Conservation (phyloP, 192 early-diverging fungal genomes). For the Lobosporangium transversale region DNA sequence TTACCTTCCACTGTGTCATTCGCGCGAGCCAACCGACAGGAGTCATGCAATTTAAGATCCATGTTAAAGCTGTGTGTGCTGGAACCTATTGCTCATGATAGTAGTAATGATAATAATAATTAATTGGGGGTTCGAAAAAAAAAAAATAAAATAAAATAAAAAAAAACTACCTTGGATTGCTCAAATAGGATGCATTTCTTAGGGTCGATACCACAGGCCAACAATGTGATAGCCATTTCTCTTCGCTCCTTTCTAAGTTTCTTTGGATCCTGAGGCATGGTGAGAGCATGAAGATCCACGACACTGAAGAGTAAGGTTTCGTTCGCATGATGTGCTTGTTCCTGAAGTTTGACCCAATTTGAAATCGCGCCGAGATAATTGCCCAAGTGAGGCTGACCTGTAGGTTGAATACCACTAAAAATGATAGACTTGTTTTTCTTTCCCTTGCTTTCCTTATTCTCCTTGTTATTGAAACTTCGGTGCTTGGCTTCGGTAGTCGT, state of each 20-base stretch:
- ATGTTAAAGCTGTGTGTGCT: conserved; percentile 83
- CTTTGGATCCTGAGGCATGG: conserved; percentile 73
- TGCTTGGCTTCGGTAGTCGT: not conserved
- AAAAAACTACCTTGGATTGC: conserved; percentile 74
- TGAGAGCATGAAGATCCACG: conserved; percentile 93
- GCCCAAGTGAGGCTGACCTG: conserved; percentile 91
- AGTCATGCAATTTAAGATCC: conserved; percentile 89
- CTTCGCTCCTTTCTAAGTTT: conserved; percentile 68
- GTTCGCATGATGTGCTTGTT: conserved; percentile 29
- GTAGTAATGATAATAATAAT: too few relatives aligned
- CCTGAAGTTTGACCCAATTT: conserved; percentile 87
- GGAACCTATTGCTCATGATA: too few relatives aligned
- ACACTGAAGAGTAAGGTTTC: conserved; percentile 75
- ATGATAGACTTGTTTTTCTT: conserved; percentile 47
- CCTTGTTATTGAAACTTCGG: not conserved
- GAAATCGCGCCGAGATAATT: conserved; percentile 92
- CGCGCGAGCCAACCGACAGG: conserved; percentile 89
- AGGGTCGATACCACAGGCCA: conserved; percentile 89
- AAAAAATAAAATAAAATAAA: not conserved
- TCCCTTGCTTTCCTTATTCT: not conserved
- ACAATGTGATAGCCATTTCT: conserved; percentile 79
- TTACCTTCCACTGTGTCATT: conserved; percentile 97
- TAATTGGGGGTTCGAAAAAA: too few relatives aligned
- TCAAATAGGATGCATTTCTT: conserved; percentile 79
- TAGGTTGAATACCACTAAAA: conserved; percentile 95